Evolutionary conservation across 371 early-diverging fungal species (phyloP).

Genomic region (Encephalitozoon intestinalis): DNA sequence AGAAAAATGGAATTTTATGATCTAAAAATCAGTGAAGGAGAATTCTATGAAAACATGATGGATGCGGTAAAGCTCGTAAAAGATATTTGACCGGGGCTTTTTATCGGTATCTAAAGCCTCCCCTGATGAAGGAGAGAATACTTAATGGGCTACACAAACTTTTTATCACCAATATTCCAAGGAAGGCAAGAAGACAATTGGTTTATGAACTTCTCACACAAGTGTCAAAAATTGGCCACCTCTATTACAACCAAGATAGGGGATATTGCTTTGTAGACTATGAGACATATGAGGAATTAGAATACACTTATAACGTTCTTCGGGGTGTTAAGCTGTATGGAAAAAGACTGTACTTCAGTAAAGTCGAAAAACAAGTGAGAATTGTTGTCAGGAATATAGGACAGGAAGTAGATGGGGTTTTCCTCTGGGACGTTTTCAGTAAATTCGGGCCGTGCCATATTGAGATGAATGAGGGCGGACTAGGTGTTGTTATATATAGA

Average conservation of each 20-base stretch:
- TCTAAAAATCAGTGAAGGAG: slow-evolving; percentile 37
- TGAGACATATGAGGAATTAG: not conserved
- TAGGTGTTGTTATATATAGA: not conserved
- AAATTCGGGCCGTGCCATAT: not conserved
- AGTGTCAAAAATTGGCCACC: not conserved
- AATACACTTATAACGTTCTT: not conserved
- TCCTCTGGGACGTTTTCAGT: not conserved
- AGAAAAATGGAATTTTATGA: slow-evolving; percentile 46
- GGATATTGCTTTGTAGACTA: slow-evolving; percentile 21
- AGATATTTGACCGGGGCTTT: not conserved
- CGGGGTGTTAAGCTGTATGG: slow-evolving; percentile 9
- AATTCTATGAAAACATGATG: slow-evolving; percentile 33
- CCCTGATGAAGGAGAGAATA: not conserved
- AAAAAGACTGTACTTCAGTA: not conserved
- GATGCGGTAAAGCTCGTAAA: slow-evolving; percentile 6
- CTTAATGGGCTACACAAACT: not conserved
- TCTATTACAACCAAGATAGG: not conserved
- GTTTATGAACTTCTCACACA: slow-evolving; percentile 27
- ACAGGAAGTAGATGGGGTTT: not conserved
- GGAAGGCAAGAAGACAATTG: not conserved
- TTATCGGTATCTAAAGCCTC: not conserved
- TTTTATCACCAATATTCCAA: slow-evolving; percentile 14
- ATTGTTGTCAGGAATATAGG: not conserved
- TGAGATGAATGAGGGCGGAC: not conserved
- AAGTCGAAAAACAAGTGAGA: not conserved